These are phyloP conservation scores for Leptographium flavum DNA, from an alignment of 2,329 filamentous ascomycete genomes.

Conservation along the genomic window DNA sequence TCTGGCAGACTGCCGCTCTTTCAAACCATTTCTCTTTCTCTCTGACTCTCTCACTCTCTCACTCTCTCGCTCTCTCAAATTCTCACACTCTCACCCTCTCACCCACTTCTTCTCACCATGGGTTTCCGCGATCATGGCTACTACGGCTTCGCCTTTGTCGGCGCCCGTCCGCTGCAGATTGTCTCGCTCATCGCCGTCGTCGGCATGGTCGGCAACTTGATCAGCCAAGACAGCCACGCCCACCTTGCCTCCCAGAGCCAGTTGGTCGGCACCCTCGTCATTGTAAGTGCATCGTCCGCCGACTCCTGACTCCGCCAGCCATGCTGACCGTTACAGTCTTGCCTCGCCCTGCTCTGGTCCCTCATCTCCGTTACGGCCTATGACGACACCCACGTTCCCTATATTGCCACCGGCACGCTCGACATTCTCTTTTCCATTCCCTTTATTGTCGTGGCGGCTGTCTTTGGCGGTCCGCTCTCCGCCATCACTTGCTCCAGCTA, in stretches of 20 bases:
- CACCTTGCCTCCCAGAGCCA: slow-evolving; percentile 54
- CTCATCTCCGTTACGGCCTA: slow-evolving; percentile 34
- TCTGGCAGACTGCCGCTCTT: not conserved
- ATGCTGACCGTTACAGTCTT: slow-evolving; percentile 41
- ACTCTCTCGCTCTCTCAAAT: not conserved
- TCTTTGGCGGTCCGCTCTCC: slow-evolving; percentile 67
- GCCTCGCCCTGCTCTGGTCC: slow-evolving; percentile 66
- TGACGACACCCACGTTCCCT: slow-evolving; percentile 56
- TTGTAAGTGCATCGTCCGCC: slow-evolving; percentile 44
- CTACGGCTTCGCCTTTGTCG: slow-evolving; percentile 59
- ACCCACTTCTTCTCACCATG: slow-evolving; percentile 10
- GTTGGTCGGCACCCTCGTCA: slow-evolving; percentile 62
- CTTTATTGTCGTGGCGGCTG: slow-evolving; percentile 60
- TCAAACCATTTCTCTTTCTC: not conserved
- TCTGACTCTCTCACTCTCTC: not conserved
- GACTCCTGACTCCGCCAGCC: slow-evolving; percentile 10
- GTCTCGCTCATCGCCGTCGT: slow-evolving; percentile 62
- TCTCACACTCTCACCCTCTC: not conserved
- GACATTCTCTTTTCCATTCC: slow-evolving; percentile 62
- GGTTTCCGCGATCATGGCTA: slow-evolving; percentile 16
- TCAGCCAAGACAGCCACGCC: slow-evolving; percentile 56
- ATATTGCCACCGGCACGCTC: slow-evolving; percentile 50
- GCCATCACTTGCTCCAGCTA: slow-evolving; percentile 56
- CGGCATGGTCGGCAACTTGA: slow-evolving; percentile 70
- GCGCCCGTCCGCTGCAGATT: slow-evolving; percentile 56